These are phyloP conservation scores for Pelargonium myrrhifolium DNA, from an alignment of 441 rosid genomes.

Conservation along the genomic window DNA sequence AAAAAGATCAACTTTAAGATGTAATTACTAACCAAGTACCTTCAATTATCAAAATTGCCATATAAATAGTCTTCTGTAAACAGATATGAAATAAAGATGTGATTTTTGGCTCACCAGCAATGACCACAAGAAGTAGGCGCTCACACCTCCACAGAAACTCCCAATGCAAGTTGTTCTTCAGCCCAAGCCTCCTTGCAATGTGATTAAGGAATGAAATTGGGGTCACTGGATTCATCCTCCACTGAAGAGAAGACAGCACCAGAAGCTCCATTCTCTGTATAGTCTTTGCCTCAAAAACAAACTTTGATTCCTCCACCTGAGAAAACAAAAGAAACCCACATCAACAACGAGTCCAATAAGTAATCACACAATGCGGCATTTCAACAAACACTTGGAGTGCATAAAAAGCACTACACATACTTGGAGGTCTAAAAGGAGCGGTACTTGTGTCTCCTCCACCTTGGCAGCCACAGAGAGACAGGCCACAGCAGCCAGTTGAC, in stretches of 20 bases:
- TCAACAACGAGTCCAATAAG: slow-evolving; percentile 16
- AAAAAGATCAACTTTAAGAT: slow-evolving; percentile 13
- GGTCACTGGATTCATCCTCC: slow-evolving; percentile 71
- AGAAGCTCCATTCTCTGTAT: slow-evolving; percentile 66
- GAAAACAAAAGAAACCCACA: slow-evolving; percentile 7
- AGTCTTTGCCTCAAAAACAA: slow-evolving; percentile 55
- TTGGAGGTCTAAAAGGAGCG: slow-evolving; percentile 52
- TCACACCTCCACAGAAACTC: slow-evolving; percentile 44
- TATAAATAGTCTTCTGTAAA: not conserved
- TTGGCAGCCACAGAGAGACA: slow-evolving; percentile 65
- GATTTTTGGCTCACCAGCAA: slow-evolving; percentile 31
- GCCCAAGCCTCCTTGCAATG: slow-evolving; percentile 40
- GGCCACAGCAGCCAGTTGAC: slow-evolving; percentile 54
- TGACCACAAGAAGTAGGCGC: slow-evolving; percentile 42
- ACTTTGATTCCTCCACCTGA: slow-evolving; percentile 51
- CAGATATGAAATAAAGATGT: not conserved
- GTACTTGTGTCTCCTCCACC: slow-evolving; percentile 62
- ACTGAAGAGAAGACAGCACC: slow-evolving; percentile 49
- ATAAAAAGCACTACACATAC: slow-evolving; percentile 26
- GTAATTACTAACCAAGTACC: not conserved
- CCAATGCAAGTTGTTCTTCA: slow-evolving; percentile 31
- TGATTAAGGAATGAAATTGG: slow-evolving; percentile 53
- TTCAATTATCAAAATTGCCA: not conserved
- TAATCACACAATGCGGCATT: slow-evolving; percentile 21
- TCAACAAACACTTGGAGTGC: slow-evolving; percentile 25